Base-by-base conservation (phyloP, 306 rosid genomes). In the Citrullus colocynthis region DNA sequence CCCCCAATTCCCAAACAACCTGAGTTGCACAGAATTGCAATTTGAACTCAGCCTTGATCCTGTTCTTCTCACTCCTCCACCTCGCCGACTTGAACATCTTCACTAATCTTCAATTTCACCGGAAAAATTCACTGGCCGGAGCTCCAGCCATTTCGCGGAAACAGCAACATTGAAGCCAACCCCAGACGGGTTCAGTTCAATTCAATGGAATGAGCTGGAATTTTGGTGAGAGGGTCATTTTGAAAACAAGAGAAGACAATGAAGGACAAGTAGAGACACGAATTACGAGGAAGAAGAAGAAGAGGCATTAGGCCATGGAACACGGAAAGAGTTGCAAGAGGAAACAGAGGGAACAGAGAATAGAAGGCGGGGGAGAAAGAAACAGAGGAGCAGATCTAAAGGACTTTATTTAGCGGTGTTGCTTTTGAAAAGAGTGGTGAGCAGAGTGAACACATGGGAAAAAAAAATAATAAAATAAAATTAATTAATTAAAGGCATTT, bases 1-100 rank as follows among this genome's bases (percentile, higher is more conserved):
- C 17, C 58, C 58, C 58, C 20, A 3, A 58, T 18, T 60, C 65
- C 32, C 37, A 65, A 78, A 17, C 54, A 34, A 93, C 99, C 97
- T 89, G 91, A 57, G 99, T 89, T 76, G 83, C 93, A 85, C 88
- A 88, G 82, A 95, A 92, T 45, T 91, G 90, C 78, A 95, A 88
- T 75, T 89, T 95, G 90, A 90, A 95, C 85, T 86, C 88, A 30
- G 84, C 86, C 62, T 89, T 90, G 90, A 92, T 60, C 83, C 85
- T 90, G 83, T 85, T 91, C 90, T 88, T 95, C 73, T 95, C 97
- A 83, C 85, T 86, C 81, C 91, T 89, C 99, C 99, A 90, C 88
- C 91, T 88, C 76, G 96, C 83, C 77, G 97, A 81, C 88, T 88
- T 96, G 84, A 95, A 92, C 99, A 95, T 95, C 79, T 77, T 85